phyloP scores from a whole-genome alignment of 163 green algal genomes.

The Smithsoniella earleae region DNA sequence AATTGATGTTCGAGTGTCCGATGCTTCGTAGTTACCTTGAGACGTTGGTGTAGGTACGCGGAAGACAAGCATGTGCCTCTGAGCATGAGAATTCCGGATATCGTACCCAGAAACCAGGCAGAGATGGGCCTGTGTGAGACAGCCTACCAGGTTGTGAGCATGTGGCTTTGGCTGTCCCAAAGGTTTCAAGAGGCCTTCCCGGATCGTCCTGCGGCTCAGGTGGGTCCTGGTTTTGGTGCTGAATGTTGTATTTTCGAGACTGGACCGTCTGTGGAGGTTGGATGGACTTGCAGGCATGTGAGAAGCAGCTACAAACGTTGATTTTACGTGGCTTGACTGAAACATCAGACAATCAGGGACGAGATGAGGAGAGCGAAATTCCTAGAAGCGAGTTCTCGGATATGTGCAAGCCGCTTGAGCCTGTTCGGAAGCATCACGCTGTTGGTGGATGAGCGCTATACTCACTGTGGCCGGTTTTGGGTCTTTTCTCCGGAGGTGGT shows the following conservation, averaged over 20 bases:
- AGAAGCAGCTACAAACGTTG: not conserved
- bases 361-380: too few relatives aligned
- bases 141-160: conserved; percentile 43
- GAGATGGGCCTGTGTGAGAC: conserved; percentile 42
- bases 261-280: not conserved
- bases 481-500: too few relatives aligned
- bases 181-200: conserved; percentile 46
- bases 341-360: too few relatives aligned
- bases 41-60: not conserved
- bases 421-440: too few relatives aligned
- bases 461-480: too few relatives aligned
- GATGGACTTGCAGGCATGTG: not conserved
- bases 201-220: not conserved
- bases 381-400: too few relatives aligned
- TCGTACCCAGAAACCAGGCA: conserved; percentile 33
- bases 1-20: too few relatives aligned
- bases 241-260: not conserved
- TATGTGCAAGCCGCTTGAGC: too few relatives aligned
- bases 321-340: not conserved
- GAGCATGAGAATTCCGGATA: conserved; percentile 33
- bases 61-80: conserved; percentile 34
- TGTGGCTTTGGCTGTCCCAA: conserved; percentile 65
- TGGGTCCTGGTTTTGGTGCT: not conserved
- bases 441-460: too few relatives aligned
- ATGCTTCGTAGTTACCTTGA: too few relatives aligned